Evolutionary conservation across 108 stramenopile genomes (phyloP).

Genomic region (Cyclotella baltica): DNA sequence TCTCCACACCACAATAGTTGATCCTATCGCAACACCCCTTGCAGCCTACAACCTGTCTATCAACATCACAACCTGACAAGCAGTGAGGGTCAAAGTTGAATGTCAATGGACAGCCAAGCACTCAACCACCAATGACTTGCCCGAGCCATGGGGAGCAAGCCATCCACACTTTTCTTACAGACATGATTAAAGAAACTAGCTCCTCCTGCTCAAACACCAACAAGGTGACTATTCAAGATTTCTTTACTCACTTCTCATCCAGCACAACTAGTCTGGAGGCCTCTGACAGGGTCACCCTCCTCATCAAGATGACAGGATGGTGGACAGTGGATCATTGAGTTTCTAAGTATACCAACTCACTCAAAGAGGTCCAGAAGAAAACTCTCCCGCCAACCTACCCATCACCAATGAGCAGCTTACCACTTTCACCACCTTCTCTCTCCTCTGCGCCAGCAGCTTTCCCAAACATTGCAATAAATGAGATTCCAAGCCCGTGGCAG

Average conservation of each 20-base stretch:
- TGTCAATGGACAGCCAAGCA: neutral
- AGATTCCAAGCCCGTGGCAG: neutral
- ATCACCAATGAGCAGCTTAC: constrained; percentile 8
- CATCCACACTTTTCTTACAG: neutral
- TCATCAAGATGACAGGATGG: neutral
- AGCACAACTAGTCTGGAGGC: neutral
- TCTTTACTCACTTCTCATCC: neutral
- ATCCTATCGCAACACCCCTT: neutral
- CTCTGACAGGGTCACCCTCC: neutral
- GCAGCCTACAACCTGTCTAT: neutral
- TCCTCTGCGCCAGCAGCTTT: neutral
- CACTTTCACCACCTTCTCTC: neutral
- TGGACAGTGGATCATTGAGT: neutral
- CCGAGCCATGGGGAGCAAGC: neutral
- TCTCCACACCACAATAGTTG: neutral
- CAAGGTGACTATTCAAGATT: neutral
- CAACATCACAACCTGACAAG: neutral
- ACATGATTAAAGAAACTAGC: neutral
- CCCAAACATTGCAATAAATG: neutral
- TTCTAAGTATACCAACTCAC: constrained; percentile 12
- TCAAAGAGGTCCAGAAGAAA: constrained; percentile 10
- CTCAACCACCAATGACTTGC: neutral
- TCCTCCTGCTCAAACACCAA: neutral
- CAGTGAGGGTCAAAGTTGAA: neutral
- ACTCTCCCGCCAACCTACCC: constrained; percentile 17